Percentiles rank a stretch among this genome's conserved stretches.
Conservation (phyloP, 192 early-diverging fungal genomes). For the Podila verticillata region DNA sequence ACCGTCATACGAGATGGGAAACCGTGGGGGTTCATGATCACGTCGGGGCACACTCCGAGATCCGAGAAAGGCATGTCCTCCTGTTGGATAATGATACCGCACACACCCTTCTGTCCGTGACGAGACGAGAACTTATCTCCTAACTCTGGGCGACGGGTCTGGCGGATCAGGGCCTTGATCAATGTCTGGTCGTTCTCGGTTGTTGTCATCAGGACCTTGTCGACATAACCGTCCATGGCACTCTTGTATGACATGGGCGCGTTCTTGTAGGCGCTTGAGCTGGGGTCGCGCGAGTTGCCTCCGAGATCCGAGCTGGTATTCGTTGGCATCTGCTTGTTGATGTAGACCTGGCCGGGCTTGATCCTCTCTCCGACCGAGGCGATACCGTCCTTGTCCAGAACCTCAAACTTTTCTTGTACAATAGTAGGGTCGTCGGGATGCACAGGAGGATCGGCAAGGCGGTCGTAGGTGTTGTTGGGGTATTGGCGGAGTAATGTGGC, state of each 20-base stretch:
- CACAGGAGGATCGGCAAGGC: constrained; percentile 72
- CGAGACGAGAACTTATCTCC: constrained; percentile 99
- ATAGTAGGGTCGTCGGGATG: constrained; percentile 31
- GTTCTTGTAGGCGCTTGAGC: constrained; percentile 66
- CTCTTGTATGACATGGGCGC: constrained; percentile 90
- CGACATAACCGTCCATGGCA: constrained; percentile 89
- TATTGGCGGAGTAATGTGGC: constrained; percentile 87
- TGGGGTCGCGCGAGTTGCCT: constrained; percentile 57
- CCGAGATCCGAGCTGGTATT: constrained; percentile 72
- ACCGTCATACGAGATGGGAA: constrained; percentile 99
- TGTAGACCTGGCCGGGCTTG: constrained; percentile 72
- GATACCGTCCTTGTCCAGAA: constrained; percentile 91
- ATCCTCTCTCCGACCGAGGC: constrained; percentile 84
- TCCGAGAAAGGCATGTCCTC: constrained; percentile 98
- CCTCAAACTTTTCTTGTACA: constrained; percentile 68
- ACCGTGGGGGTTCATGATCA: constrained; percentile 99
- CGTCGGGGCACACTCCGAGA: constrained; percentile 89
- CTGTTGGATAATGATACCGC: constrained; percentile 95
- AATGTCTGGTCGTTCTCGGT: constrained; percentile 93
- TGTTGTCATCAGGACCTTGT: constrained; percentile 92
- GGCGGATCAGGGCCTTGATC: constrained; percentile 89
- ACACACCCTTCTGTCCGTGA: constrained; percentile 98
- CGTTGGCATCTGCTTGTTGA: constrained; percentile 91
- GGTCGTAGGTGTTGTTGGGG: constrained; percentile 87
- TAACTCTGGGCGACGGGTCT: constrained; percentile 94